Percentiles rank a stretch among this genome's conserved stretches.
phyloP scores from a whole-genome alignment of 768 basidiomycete genomes.

The Suillus clintonianus region DNA sequence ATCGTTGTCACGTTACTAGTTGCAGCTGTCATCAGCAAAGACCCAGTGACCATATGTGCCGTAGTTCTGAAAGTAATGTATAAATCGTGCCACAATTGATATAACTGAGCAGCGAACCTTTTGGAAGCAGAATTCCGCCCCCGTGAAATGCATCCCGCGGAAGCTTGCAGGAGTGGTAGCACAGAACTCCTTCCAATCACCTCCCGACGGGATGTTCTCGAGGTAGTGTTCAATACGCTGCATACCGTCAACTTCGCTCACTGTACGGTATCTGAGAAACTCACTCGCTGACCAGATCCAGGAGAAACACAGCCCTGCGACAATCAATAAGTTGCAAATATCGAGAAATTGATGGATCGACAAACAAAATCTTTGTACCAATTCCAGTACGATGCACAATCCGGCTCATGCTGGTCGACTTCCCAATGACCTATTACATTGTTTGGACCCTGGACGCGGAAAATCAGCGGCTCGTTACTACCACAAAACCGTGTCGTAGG shows the following conservation, averaged over 20 bases:
- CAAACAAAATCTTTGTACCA: constrained; percentile 22
- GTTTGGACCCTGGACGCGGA: constrained; percentile 12
- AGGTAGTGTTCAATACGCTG: constrained; percentile 33
- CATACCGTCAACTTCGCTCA: neutral
- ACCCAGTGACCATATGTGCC: constrained; percentile 28
- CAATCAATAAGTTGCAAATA: neutral
- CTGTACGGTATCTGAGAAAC: neutral
- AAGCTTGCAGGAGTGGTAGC: constrained; percentile 34
- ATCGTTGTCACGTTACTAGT: neutral
- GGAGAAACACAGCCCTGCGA: constrained; percentile 1
- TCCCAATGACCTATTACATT: constrained; percentile 27
- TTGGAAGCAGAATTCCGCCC: constrained; percentile 24
- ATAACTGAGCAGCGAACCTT: constrained; percentile 11
- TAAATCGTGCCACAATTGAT: neutral
- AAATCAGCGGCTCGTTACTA: neutral
- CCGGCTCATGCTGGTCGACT: constrained; percentile 26
- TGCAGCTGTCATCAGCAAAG: constrained; percentile 20
- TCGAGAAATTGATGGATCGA: neutral
- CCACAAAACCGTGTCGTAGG: neutral
- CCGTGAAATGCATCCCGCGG: constrained; percentile 22
- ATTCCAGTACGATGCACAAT: constrained; percentile 25
- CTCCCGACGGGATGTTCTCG: constrained; percentile 26
- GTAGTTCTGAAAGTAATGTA: constrained; percentile 8
- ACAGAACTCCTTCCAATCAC: constrained; percentile 34
- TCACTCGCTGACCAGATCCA: constrained; percentile 6